Base-by-base conservation (phyloP, 495 filamentous ascomycete genomes). In the Penicillium chermesinum region DNA sequence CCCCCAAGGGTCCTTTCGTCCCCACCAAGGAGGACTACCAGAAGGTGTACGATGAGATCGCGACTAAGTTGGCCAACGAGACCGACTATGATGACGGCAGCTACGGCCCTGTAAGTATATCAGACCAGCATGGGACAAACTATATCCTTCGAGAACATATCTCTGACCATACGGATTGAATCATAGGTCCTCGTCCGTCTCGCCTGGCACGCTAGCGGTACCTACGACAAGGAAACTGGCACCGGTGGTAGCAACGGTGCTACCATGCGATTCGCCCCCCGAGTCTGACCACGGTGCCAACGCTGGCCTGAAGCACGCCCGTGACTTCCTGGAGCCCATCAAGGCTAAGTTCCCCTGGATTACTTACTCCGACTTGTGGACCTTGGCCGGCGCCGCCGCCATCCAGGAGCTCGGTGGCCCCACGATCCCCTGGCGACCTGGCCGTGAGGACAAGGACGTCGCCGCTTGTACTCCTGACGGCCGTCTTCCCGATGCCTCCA, bases 401-500 rank as follows among this genome's bases (percentile, higher is more conserved):
- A 83, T 96, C 63, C 93, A 98, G 75, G 93, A 98, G 75, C 90
- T 95, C 81, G 81, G 89, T 52, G 93, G 91, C 14, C 93, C 93
- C 41, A 63, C 67, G 49, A 84, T 98, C 61, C 89, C 91, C 45
- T 98, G 81, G 85, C 83, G 93, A 62, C 88, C 93, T 35, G 93
- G 93, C 50, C 90, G 93, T 61, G 43, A 67, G 48, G 93, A 98
- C 72, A 78, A 74, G 58, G 88, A 96, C 51, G 73, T 89, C n/a
- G 66, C 83, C 46, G 86, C 81, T 64, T 95, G 90, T 79, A 93
- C 90, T 38, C 93, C 93, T 38, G 91, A 98, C 59, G 93, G 93
- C 51, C 90, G 93, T 71, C 88, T 98, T 20, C 93, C 93, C 50
- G 91, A 98, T 64, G 93, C 79, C 41, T 52, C 81, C 53, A 83